Base-by-base conservation (phyloP, 2,329 filamentous ascomycete species). In the Pseudopyrenochaeta lycopersici region DNA sequence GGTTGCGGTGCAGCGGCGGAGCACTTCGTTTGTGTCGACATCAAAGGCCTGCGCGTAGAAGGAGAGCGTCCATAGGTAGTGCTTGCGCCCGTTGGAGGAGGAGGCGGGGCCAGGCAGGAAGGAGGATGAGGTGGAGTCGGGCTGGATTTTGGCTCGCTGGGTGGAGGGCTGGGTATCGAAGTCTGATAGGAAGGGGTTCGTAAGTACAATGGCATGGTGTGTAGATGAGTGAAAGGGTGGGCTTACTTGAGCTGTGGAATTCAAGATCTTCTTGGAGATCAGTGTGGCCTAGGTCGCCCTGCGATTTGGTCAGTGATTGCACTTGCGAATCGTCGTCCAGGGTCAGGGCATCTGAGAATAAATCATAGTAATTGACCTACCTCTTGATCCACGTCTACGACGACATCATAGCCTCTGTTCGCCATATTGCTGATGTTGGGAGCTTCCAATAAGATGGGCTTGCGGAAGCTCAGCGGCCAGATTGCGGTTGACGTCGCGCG, bases 1-100 rank as follows among this genome's bases (percentile, higher is more conserved):
- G n/a, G 94, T 89, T 1, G 92, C 90, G 77, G 88, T 88, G 78
- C 95, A 98, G 63, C 95, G 90, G 70, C 88, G 84, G 50, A 97
- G 80, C 17, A 99, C 93, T 47, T 95, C 91, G 55, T 86, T 88
- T 1, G 95, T 98, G 79, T 99, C 95, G 61, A 99, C 94, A 73
- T 99, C 95, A 80, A 99, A 99, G 85, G 95, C 98, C 80, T 97
- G 95, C 50, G 92, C 88, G 81, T 99, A 99, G 82, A 97, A 99
- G 52, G 88, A 87, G 58, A 98, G 82, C 40, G 88, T 88, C 95
- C 95, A 99, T 61, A 98, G 90, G 80, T 89, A 92, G 71, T 91
- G 91, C 80, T 98, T 98, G 56, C 70, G 67, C 21, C 60, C 60
- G 35, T 72, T 67, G 52, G 62, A 38, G 46, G 64, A 56, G 46